A percentile compares a stretch with the other conserved stretches of the same genome.
Conservation (phyloP, 345 rosid genomes). For the Turritis glabra region DNA sequence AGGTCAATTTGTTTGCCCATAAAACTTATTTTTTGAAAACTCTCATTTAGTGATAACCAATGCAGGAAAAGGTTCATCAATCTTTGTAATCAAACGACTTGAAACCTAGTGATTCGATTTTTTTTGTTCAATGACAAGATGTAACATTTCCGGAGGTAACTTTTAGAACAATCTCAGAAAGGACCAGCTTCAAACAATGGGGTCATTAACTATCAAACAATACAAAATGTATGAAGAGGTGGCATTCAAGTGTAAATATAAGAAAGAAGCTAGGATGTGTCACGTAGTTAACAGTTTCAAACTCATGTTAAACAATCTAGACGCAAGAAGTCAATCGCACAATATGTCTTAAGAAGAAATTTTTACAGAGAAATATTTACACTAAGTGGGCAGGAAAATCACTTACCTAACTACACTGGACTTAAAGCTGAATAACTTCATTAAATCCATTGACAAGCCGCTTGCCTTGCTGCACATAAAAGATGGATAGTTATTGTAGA, state of each 20-base stretch:
- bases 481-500: background rate
- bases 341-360: background rate
- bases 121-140: constrained; percentile 6
- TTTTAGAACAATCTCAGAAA: background rate
- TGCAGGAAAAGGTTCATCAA: constrained; percentile 1
- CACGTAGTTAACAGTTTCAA: background rate
- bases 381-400: constrained; percentile 12
- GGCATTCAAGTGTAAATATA: constrained; percentile 2
- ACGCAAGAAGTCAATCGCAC: background rate
- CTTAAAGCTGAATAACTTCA: constrained; percentile 85
- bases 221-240: background rate
- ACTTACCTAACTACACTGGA: constrained; percentile 79
- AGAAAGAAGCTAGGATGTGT: background rate
- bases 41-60: background rate
- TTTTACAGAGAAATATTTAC: background rate
- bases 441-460: constrained; percentile 74
- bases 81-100: background rate
- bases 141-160: background rate
- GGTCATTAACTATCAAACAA: constrained; percentile 5
- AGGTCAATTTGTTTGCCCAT: background rate
- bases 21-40: background rate
- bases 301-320: background rate
- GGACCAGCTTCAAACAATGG: constrained; percentile 7
- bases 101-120: background rate
- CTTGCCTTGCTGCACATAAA: constrained; percentile 60